Conservation (phyloP, 2,329 filamentous ascomycete genomes). For the Colletotrichum sp. region DNA sequence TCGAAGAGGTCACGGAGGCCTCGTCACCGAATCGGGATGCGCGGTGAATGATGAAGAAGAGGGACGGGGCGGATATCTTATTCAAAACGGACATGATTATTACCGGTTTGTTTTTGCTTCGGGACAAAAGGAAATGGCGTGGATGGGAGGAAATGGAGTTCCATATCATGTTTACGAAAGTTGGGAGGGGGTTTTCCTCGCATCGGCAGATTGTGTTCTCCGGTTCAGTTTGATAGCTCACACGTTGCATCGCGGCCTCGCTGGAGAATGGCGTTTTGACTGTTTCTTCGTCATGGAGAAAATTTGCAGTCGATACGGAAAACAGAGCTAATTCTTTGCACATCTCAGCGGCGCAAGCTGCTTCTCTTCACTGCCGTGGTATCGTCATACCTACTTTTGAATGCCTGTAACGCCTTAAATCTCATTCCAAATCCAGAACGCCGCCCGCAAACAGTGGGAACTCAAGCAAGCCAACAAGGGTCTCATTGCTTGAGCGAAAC, state of each 20-base stretch:
- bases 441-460: not conserved
- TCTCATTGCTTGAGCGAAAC: conserved; percentile 10
- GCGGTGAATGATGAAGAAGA: conserved; percentile 40
- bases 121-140: not conserved
- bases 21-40: conserved; percentile 55
- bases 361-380: not conserved
- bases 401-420: conserved; percentile 1
- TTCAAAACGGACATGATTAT: not conserved
- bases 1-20: conserved; percentile 65
- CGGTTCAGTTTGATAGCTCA: not conserved
- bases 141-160: not conserved
- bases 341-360: not conserved
- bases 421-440: not conserved
- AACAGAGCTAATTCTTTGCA: not conserved
- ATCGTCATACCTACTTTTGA: conserved; percentile 2
- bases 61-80: not conserved
- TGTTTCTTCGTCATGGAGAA: not conserved
- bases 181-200: not conserved
- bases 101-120: not conserved
- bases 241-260: not conserved
- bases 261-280: not conserved
- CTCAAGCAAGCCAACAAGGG: not conserved
- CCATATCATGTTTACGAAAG: not conserved
- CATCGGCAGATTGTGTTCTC: not conserved
- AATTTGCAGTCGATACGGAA: not conserved